Conservation (phyloP, 2,329 filamentous ascomycete genomes). For the Trichoderma arundinaceum region DNA sequence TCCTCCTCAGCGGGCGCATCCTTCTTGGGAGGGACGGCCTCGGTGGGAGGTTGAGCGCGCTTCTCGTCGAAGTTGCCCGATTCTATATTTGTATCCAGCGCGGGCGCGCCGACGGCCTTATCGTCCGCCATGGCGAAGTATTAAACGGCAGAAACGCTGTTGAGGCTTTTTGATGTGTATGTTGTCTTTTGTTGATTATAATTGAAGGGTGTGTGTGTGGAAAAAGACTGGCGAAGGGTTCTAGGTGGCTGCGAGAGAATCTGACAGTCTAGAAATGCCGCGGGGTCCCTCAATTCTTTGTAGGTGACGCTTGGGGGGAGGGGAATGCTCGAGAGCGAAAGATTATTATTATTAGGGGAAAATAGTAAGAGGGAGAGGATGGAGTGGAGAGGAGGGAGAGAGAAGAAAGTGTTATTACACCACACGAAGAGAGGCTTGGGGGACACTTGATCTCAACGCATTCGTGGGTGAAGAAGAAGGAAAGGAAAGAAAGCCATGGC, state of each 20-base stretch:
- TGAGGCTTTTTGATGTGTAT: constrained; percentile 28
- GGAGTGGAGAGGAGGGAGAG: constrained; percentile 30
- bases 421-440: constrained; percentile 50
- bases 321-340: constrained; percentile 30
- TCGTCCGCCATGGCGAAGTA: constrained; percentile 58
- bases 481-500: constrained; percentile 40
- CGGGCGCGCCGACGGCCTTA: constrained; percentile 58
- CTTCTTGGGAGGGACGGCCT: constrained; percentile 46
- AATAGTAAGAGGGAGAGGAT: constrained; percentile 17
- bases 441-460: constrained; percentile 52
- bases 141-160: constrained; percentile 10
- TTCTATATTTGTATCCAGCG: constrained; percentile 68
- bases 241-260: constrained; percentile 24
- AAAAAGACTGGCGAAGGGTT: constrained; percentile 21
- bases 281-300: constrained; percentile 11
- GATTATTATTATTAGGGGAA: constrained; percentile 32
- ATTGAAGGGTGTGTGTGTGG: constrained; percentile 33
- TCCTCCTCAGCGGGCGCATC: constrained; percentile 67
- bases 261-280: constrained; percentile 31
- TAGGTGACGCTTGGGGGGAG: constrained; percentile 26
- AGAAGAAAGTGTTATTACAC: constrained; percentile 43
- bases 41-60: constrained; percentile 47
- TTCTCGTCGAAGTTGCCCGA: constrained; percentile 71
- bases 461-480: constrained; percentile 56
- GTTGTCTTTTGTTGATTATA: constrained; percentile 3